Conservation (phyloP, 495 filamentous ascomycete genomes). For the Neurospora sp. region DNA sequence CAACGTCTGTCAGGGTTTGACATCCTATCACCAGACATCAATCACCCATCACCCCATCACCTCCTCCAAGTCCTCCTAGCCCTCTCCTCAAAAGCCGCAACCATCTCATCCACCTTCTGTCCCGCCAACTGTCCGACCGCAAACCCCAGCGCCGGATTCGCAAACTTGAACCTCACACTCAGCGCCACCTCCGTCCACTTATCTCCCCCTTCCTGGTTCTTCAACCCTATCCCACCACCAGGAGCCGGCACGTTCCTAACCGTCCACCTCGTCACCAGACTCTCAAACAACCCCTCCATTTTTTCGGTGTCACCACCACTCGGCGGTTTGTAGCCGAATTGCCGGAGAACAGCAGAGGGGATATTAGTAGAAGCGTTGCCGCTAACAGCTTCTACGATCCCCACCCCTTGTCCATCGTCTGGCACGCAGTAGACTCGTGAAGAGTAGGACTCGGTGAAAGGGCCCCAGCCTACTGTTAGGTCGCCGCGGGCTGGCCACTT, state of each 20-base stretch:
- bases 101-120: conserved; percentile 77
- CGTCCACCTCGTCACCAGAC: conserved; percentile 71
- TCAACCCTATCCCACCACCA: conserved; percentile 9
- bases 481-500: conserved; percentile 63
- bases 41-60: neutral
- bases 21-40: neutral
- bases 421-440: conserved; percentile 64
- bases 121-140: conserved; percentile 72
- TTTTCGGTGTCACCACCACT: conserved; percentile 2
- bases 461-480: conserved; percentile 76
- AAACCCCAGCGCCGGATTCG: conserved; percentile 71
- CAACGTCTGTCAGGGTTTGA: neutral
- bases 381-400: conserved; percentile 67
- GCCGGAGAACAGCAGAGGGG: conserved; percentile 20
- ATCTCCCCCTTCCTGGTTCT: conserved; percentile 15
- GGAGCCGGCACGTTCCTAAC: conserved; percentile 28
- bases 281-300: conserved; percentile 56
- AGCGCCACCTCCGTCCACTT: conserved; percentile 63
- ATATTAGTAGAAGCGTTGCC: conserved; percentile 45
- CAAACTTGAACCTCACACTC: conserved; percentile 68
- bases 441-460: conserved; percentile 71
- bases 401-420: conserved; percentile 15
- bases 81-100: conserved; percentile 84
- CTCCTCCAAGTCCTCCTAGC: conserved; percentile 49
- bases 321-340: conserved; percentile 20